Base-by-base conservation (phyloP, 345 rosid genomes). In the Hevea brasiliensis region DNA sequence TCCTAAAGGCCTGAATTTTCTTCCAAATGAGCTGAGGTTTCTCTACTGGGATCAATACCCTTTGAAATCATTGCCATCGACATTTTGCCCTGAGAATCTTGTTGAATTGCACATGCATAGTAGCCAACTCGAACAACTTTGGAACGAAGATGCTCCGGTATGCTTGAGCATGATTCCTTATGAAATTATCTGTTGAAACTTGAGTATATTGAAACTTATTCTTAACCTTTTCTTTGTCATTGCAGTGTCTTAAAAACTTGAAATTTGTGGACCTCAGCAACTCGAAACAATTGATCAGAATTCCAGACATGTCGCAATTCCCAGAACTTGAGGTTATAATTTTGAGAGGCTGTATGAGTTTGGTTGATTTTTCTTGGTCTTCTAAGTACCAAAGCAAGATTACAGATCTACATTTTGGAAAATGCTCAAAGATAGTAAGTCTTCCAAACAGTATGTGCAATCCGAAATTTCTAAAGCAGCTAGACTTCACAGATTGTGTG, bases 211-310 rank as follows among this genome's bases (percentile, higher is more conserved):
- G 18, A 18, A 1, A 14, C 17, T 35, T 23, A 32, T 55, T 54
- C 10, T 40, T n/a, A 3, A 2, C 7, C 9, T 61, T 7, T 26
- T 32, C 57, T 54, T 65, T 12, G 11, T 50, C 32, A 32, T 50
- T 61, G 54, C 59, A 76, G 74, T 26, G 37, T 23, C 57, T 76
- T 41, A 45, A 4, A 37, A 68, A 70, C 29, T 70, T 76, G 53
- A 76, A 29, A 23, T 1, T 51, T 17, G 7, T 76, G 24, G 63
- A 76, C 26, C 65, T 70, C 37, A 54, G 40, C 10, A 45, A 70
- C 58, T 76, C 57, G n/a, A n/a, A 15, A 27, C 11, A 27, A 11
- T 53, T 76, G 40, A 63, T 18, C 1, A 50, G 45, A 44, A 62
- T 61, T 13, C 65, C 74, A 1, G 70, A 75, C 53, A 7, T 75